Evolutionary conservation across 805 yeast genomes (phyloP), one percentile per base, ranked within the genome.

Genomic region (Lachancea meyersii): DNA sequence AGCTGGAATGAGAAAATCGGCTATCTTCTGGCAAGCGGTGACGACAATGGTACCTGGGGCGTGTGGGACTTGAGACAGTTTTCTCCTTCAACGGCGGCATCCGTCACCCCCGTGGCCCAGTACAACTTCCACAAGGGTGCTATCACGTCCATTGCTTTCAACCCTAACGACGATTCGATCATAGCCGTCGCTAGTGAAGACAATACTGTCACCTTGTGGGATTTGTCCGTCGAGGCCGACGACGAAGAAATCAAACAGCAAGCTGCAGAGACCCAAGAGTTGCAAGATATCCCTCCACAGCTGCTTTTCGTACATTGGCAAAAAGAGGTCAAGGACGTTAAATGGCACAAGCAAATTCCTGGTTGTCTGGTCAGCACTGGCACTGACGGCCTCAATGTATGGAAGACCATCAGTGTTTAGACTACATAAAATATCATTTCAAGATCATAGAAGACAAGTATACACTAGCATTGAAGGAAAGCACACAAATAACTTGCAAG

Each of bases 261-360:
- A 67, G 76, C 79, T 54, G 75, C 78, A 44, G 93, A 83, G 55
- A 76, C 80, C 31, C 75, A 76, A 53, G 97, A 89, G 54, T 70
- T 93, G 51, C 81, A 80, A 51, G 94, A 84, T 55, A 86, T 91
- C 49, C 98, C 98, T 14, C 93, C 97, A 18, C 98, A 93, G 66
- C 73, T 93, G 56, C 70, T 93, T 61, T 93, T 93, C 68, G 95
- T 91, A 35, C 98, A 93, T 64, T 93, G 97, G 97, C 98, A 93
- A 70, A 80, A 81, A 55, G 94, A 93, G 58, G 97, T 91, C 42
- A 93, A 93, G 70, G 98, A 93, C 63, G 96, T 91, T 38, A 85
- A 94, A 67, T 93, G 98, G 98, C 96, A 91, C 66, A 79, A 72
- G 58, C 97, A 93, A 70, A 86, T 93, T 43, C 98, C 98, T 2